phyloP scores from a whole-genome alignment of 805 yeast genomes.

The Jamesozyma rosinii region DNA sequence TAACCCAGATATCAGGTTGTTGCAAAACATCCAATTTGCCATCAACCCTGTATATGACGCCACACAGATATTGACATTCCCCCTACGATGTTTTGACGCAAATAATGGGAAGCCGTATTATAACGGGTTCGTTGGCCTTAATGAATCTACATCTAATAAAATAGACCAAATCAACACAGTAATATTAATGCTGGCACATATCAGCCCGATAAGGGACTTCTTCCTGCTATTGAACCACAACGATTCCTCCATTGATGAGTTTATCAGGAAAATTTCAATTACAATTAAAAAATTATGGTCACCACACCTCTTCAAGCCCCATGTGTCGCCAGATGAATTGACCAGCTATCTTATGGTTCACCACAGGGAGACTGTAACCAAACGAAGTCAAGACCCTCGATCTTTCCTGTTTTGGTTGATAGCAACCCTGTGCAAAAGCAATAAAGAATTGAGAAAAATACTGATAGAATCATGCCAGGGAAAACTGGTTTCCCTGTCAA shows the following conservation, averaged over 20 bases:
- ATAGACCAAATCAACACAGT: conserved; percentile 52
- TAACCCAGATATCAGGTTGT: conserved; percentile 7
- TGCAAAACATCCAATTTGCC: conserved; percentile 45
- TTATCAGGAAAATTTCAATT: conserved; percentile 38
- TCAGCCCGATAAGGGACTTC: conserved; percentile 40
- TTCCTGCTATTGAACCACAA: conserved; percentile 28
- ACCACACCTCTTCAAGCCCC: conserved; percentile 38
- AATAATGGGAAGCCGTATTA: conserved; percentile 36
- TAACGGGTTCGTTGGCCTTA: conserved; percentile 62
- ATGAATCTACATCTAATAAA: conserved; percentile 34
- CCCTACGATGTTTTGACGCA: conserved; percentile 34
- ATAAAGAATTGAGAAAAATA: conserved; percentile 21
- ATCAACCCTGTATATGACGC: conserved; percentile 43
- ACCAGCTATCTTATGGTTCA: conserved; percentile 38
- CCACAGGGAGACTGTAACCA: conserved; percentile 37
- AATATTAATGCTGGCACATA: conserved; percentile 48
- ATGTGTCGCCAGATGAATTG: conserved; percentile 61
- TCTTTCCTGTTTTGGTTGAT: conserved; percentile 52
- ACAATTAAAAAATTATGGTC: conserved; percentile 60
- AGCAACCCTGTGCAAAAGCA: conserved; percentile 35
- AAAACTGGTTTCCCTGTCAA: conserved; percentile 28
- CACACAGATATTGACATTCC: conserved; percentile 31
- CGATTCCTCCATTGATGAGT: conserved; percentile 20
- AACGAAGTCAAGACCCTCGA: conserved; percentile 38
- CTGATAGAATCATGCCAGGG: conserved; percentile 45